phyloP scores from a whole-genome alignment of 495 filamentous ascomycete species.

The Lasiosphaeriaceae sp. region DNA sequence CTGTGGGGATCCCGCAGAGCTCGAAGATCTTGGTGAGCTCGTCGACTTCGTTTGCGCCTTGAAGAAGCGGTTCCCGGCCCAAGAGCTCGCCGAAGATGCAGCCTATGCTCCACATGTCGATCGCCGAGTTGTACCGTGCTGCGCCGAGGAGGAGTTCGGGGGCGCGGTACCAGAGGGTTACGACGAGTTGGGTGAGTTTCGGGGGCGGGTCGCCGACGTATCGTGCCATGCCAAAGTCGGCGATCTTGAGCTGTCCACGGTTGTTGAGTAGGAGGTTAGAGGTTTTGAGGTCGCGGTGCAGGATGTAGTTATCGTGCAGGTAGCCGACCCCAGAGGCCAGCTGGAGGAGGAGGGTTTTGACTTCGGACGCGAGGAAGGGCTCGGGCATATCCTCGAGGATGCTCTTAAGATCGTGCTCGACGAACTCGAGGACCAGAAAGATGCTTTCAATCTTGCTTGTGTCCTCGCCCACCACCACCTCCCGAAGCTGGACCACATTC shows the following conservation, averaged over 20 bases:
- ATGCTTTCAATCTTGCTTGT: conserved; percentile 67
- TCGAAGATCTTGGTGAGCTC: conserved; percentile 74
- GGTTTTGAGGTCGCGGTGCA: conserved; percentile 96
- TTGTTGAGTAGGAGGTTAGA: conserved; percentile 95
- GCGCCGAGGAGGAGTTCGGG: conserved; percentile 88
- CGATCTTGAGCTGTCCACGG: conserved; percentile 90
- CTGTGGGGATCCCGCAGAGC: conserved; percentile 84
- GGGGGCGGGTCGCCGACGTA: conserved; percentile 75
- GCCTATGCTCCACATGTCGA: conserved; percentile 95
- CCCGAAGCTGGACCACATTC: conserved; percentile 75
- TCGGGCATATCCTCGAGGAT: conserved; percentile 91
- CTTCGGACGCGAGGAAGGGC: conserved; percentile 88
- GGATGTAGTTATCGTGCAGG: conserved; percentile 86
- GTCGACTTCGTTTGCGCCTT: conserved; percentile 94
- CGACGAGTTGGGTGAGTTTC: conserved; percentile 88
- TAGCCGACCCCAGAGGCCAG: conserved; percentile 77
- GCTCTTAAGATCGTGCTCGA: conserved; percentile 96
- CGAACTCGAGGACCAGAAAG: conserved; percentile 95
- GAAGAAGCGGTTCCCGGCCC: conserved; percentile 75
- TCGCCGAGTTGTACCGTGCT: conserved; percentile 65
- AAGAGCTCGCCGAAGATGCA: conserved; percentile 96
- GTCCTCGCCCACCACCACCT: conserved; percentile 79
- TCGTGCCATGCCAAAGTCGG: conserved; percentile 96
- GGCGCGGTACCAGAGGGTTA: conserved; percentile 94
- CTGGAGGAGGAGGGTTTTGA: conserved; percentile 84